A percentile compares a stretch with the other conserved stretches of the same genome.
Conservation (phyloP, 1,139 yeast genomes). For the Pichia sp. region DNA sequence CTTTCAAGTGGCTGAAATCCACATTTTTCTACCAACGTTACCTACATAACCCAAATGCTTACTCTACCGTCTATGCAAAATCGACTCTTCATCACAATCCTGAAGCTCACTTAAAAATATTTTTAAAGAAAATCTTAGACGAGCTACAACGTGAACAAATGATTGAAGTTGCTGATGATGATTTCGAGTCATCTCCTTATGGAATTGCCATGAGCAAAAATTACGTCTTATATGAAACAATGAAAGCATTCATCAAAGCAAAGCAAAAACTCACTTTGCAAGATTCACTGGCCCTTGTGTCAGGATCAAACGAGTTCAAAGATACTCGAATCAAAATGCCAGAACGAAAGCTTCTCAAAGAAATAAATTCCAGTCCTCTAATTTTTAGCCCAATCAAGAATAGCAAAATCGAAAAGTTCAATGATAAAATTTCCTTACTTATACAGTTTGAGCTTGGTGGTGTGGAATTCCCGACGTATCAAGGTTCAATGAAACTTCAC, state of each 20-base stretch:
- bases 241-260: conserved; percentile 34
- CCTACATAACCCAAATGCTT: conserved; percentile 38
- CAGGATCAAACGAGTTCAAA: conserved; percentile 39
- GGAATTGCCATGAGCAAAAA: conserved; percentile 47
- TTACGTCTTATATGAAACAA: conserved; percentile 42
- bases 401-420: conserved; percentile 26
- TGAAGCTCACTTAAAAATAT: conserved; percentile 27
- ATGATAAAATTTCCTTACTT: conserved; percentile 37
- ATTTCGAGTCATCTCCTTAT: conserved; percentile 35
- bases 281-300: conserved; percentile 32
- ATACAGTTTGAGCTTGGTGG: conserved; percentile 49
- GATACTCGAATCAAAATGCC: conserved; percentile 38
- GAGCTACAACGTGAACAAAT: conserved; percentile 33
- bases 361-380: conserved; percentile 38
- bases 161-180: conserved; percentile 22
- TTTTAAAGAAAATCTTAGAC: conserved; percentile 34
- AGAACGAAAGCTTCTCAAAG: conserved; percentile 43
- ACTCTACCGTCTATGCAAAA: conserved; percentile 27
- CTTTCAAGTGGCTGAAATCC: conserved; percentile 46
- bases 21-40: conserved; percentile 51
- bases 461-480: conserved; percentile 40
- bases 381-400: conserved; percentile 34
- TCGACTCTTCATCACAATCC: not conserved
- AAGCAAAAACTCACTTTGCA: conserved; percentile 20
- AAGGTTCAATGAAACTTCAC: conserved; percentile 38